Evolutionary conservation across 78 protist species (phyloP), one percentile per base, ranked within the genome.

Genomic region (Dictyostelium purpureum): DNA sequence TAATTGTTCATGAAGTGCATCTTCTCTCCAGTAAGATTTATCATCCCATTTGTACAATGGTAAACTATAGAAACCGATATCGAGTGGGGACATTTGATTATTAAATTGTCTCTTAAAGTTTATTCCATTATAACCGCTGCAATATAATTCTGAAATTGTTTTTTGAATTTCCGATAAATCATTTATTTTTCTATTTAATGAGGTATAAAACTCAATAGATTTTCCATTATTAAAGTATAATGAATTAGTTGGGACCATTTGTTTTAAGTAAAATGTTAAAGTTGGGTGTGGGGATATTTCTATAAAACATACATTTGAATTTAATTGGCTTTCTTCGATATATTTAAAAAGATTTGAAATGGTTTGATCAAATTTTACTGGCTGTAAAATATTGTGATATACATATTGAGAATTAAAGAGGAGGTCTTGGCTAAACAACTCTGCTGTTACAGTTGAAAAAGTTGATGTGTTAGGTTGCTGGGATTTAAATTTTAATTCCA

Each of bases 231-330:
- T 74, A 26, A 35, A 43, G 5, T 74, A 18, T 9, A 51, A 0
- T 3, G 0, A 0, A 14, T 31, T 33, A 19, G 6, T 43, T 56
- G 9, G 83, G 18, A 26, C 0, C 31, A 16, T 71, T 19, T 42
- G 74, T 33, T n/a, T 12, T 40, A 10, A 38, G 43, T 43, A 74
- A 33, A 67, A 54, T 26, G 67, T 24, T 18, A 88, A 70, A 11
- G 83, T 77, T 37, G 83, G 81, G 40, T 88, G 93, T 73, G 93
- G 93, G 18, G 73, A 37, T 12, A 88, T 37, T 57, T 88, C 93
- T 9, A 82, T 63, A 40, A 63, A 63, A 1, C 6, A 0, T 43
- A 40, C 16, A 2, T 70, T 24, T 18, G 2, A 14, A 35, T 16
- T 16, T 18, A 47, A 3, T 14, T 47, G n/a, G 12, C 40, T 43